phyloP scores from a whole-genome alignment of 1,284 basidiomycete genomes.

The Cystobasidiaceae sp. region DNA sequence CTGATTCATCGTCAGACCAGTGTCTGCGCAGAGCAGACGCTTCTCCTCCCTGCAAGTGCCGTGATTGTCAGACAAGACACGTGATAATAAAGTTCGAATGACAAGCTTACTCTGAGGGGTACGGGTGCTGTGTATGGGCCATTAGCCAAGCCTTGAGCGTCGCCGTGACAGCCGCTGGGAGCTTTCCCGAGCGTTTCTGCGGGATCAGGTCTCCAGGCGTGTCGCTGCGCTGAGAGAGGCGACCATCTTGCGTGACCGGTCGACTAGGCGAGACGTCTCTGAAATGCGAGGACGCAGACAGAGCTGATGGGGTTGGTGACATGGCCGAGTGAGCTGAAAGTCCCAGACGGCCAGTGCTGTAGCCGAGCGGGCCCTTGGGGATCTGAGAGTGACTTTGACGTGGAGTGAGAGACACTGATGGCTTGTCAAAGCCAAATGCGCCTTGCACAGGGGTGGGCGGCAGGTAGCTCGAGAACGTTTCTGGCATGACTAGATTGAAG shows the following conservation, averaged over 20 bases:
- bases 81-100: neutral
- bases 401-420: neutral
- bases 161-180: conserved; percentile 15
- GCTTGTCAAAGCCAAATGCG: neutral
- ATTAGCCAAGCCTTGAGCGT: conserved; percentile 24
- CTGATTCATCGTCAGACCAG: conserved; percentile 25
- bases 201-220: neutral
- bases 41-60: conserved; percentile 19
- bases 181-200: conserved; percentile 19
- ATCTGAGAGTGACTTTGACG: neutral
- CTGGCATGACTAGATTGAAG: neutral
- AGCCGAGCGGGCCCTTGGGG: neutral
- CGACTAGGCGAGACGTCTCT: neutral
- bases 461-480: neutral
- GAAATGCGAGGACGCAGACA: neutral
- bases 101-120: conserved; percentile 23
- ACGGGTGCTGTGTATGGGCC: conserved; percentile 21
- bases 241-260: neutral
- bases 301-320: neutral
- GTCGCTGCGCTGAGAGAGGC: conserved; percentile 1
- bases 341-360: neutral
- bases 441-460: neutral
- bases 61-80: neutral
- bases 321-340: neutral
- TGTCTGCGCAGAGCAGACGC: conserved; percentile 8